Base-by-base conservation (phyloP, 805 yeast genomes). In the Ogataea henricii region DNA sequence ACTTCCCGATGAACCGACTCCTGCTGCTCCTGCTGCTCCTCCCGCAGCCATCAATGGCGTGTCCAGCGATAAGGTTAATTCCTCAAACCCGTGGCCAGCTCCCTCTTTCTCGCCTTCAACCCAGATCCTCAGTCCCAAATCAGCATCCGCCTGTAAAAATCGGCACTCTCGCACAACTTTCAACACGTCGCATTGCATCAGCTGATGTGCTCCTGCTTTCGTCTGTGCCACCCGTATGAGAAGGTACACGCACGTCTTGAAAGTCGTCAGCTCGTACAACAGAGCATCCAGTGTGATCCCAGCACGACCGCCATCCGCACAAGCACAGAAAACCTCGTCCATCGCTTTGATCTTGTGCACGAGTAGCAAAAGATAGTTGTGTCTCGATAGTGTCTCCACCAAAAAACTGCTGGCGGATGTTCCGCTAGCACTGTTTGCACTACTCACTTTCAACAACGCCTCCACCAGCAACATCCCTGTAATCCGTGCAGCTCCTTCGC, bases 391-490 rank as follows among this genome's bases (percentile, higher is more conserved):
- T 30, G 34, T 30, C 8, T 30, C 34, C 18, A 30, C 18, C 34
- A 30, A 30, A 13, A 30, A 30, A 30, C 34, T 30, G 58, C 26
- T 76, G 73, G 1, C 85, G 77, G 32, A 82, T 63, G 48, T 81
- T 82, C 22, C 82, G 74, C 43, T 84, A 66, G 1, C 85, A 74
- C 30, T 12, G 63, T 43, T 1, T 13, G 35, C 35, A 32, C 22
- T 18, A n/a, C 37, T 34, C 10, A 60, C 53, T 32, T 66, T 67
- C 30, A 67, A 49, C 6, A 69, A 43, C 6, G 55, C 59, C 56
- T 89, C 96, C 52, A 94, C 65, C 12, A 91, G 69, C n/a, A 89
- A 62, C 12, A 91, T 71, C 2, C 96, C 83, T 0, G 92, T 82
- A 9, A 90, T 77, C 55, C 94, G 77, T 6, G 85, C 77, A 0